phyloP scores from a whole-genome alignment of 495 filamentous ascomycete species.

The Aspergillus sparsus region DNA sequence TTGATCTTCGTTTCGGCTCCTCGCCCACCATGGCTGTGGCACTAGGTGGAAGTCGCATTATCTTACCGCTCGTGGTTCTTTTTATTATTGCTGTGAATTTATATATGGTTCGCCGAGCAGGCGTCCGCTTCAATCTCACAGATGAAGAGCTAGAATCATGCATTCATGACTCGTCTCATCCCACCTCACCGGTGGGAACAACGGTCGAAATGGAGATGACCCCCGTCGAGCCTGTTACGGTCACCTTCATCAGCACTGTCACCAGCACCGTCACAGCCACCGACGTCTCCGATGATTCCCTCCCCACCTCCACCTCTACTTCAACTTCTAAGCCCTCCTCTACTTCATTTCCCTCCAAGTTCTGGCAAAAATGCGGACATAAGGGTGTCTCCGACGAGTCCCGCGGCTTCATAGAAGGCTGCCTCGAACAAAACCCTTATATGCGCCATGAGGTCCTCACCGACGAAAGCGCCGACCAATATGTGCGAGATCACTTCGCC shows the following conservation, averaged over 20 bases:
- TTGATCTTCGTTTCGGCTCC: no score
- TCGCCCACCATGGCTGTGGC: no score
- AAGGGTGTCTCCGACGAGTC: constrained; percentile 20
- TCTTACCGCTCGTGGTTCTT: no score
- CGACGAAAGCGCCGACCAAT: constrained; percentile 34
- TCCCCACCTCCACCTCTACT: background rate
- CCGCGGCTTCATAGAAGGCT: constrained; percentile 23
- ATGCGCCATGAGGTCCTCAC: constrained; percentile 40
- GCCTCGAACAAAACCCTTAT: constrained; percentile 33
- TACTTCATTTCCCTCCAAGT: constrained; percentile 23
- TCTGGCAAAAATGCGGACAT: constrained; percentile 38
- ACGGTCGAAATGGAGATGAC: constrained; percentile 11
- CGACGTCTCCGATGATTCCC: background rate
- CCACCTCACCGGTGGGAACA: constrained; percentile 5
- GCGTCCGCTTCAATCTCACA: no score
- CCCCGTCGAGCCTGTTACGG: background rate
- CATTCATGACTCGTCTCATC: constrained; percentile 5
- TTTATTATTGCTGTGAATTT: no score
- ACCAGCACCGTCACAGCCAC: constrained; percentile 7
- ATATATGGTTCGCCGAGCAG: no score
- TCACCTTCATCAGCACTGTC: background rate
- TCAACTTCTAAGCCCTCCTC: background rate
- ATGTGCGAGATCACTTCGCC: constrained; percentile 33
- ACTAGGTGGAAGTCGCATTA: no score
- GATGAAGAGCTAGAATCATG: no score